Base-by-base conservation (phyloP, 2,329 filamentous ascomycete species). In the Sporothrix pseudoabietina region DNA sequence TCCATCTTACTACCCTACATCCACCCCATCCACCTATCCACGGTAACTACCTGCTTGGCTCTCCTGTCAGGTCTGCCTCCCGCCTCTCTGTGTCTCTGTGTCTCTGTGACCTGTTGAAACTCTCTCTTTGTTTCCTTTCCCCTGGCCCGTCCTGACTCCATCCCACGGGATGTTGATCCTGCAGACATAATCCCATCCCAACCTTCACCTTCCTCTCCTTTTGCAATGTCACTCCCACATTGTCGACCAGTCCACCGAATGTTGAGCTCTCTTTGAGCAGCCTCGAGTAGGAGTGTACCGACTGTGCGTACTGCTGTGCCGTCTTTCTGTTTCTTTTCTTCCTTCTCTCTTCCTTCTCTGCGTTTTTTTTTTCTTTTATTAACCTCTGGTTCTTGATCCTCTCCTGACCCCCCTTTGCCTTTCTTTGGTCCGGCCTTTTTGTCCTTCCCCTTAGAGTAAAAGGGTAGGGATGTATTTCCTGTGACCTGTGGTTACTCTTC, bases 81-180 rank as follows among this genome's bases (percentile, higher is more conserved):
- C 26, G 52, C 22, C 47, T 52, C 47, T n/a, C 47, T 52, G 9
- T 26, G 26, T 59, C 7, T 32, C 26, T 63, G 16, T 22, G 19
- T 54, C n/a, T 44, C n/a, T 63, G 35, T 32, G 8, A 41, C 59
- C 59, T 22, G n/a, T 63, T 63, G 59, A 63, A 63, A 63, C 59
- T 41, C 57, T 41, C 57, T 41, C 7, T 63, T 39, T 35, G 9
- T 32, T 35, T 4, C 52, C 8, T 10, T 6, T 55, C 52, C n/a
- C 30, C 54, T 57, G 54, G 9, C 30, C 49, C 14, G 16, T 52
- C 49, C 26, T 35, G 3, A 63, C 12, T 32, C 35, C 35, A 41
- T 35, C 32, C 32, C 32, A 41, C 5, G 59, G n/a, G 8, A 4
- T 63, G 32, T 26, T 41, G 19, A 41, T 63, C 32, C 32, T 63